Evolutionary conservation across 2,329 filamentous ascomycete genomes (phyloP).

Genomic region (Acrodontium crateriforme): DNA sequence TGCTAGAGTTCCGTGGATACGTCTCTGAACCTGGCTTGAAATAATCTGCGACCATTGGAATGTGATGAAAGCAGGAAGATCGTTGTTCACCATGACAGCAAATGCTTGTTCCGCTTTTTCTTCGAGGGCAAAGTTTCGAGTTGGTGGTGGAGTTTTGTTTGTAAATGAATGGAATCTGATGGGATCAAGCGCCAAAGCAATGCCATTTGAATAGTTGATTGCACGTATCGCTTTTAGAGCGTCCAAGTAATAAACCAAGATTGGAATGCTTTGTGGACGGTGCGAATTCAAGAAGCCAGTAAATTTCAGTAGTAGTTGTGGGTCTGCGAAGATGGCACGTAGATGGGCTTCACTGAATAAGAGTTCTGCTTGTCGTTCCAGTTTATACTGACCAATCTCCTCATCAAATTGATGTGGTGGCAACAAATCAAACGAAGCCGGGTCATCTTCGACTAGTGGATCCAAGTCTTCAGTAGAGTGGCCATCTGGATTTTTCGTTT

Average conservation of each 20-base stretch:
- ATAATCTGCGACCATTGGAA: constrained; percentile 55
- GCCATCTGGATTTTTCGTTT: constrained; percentile 28
- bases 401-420: constrained; percentile 22
- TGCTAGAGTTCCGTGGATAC: constrained; percentile 54
- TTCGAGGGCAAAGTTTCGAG: constrained; percentile 45
- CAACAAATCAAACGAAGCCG: constrained; percentile 40
- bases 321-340: constrained; percentile 49
- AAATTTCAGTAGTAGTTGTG: constrained; percentile 49
- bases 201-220: constrained; percentile 56
- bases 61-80: constrained; percentile 59
- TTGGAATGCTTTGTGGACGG: constrained; percentile 48
- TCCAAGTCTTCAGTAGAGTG: constrained; percentile 29
- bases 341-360: constrained; percentile 55
- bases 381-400: constrained; percentile 31
- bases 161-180: constrained; percentile 45
- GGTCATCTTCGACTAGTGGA: constrained; percentile 39
- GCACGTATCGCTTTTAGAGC: constrained; percentile 57
- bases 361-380: constrained; percentile 51
- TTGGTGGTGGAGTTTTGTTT: constrained; percentile 34
- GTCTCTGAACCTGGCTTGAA: constrained; percentile 52
- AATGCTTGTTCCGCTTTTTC: constrained; percentile 53
- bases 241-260: constrained; percentile 59
- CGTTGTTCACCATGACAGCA: constrained; percentile 48
- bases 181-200: constrained; percentile 46
- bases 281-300: constrained; percentile 49